Evolutionary conservation across 345 rosid genomes (phyloP).

Genomic region (Bretschneidera sinensis): DNA sequence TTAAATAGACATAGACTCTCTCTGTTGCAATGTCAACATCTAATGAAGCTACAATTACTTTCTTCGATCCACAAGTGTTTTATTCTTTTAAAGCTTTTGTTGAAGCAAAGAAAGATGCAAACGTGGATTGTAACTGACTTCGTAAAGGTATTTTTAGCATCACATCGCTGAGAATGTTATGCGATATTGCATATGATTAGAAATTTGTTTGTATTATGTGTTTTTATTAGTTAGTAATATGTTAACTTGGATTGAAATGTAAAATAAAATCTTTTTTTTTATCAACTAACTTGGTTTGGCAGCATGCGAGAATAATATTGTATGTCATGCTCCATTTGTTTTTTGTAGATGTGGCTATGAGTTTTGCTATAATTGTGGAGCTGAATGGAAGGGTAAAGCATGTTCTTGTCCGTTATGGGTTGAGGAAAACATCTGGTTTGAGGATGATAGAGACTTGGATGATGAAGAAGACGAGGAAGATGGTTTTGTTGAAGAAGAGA

Average conservation of each 20-base stretch:
- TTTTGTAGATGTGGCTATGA: conserved; percentile 24
- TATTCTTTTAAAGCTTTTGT: too few relatives aligned
- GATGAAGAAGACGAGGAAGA: conserved; percentile 8
- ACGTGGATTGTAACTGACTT: too few relatives aligned
- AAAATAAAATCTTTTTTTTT: neutral
- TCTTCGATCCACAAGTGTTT: too few relatives aligned
- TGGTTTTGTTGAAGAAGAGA: conserved; percentile 6
- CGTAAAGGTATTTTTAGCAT: too few relatives aligned
- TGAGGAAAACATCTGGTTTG: conserved; percentile 30
- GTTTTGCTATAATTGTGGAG: conserved; percentile 73
- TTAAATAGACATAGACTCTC: too few relatives aligned
- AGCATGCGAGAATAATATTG: neutral
- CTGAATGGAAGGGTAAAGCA: conserved; percentile 51
- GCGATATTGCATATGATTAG: too few relatives aligned
- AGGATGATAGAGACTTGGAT: conserved; percentile 1
- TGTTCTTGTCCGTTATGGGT: conserved; percentile 63
- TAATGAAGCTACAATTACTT: too few relatives aligned
- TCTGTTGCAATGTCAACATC: too few relatives aligned
- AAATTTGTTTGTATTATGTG: too few relatives aligned
- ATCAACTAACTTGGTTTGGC: neutral
- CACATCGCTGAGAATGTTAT: too few relatives aligned
- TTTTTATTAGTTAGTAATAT: too few relatives aligned
- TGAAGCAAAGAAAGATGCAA: too few relatives aligned
- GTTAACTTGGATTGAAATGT: neutral
- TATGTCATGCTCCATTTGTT: neutral